Conservation (phyloP, 2,329 filamentous ascomycete species). For the Intubia oerlemansii region DNA sequence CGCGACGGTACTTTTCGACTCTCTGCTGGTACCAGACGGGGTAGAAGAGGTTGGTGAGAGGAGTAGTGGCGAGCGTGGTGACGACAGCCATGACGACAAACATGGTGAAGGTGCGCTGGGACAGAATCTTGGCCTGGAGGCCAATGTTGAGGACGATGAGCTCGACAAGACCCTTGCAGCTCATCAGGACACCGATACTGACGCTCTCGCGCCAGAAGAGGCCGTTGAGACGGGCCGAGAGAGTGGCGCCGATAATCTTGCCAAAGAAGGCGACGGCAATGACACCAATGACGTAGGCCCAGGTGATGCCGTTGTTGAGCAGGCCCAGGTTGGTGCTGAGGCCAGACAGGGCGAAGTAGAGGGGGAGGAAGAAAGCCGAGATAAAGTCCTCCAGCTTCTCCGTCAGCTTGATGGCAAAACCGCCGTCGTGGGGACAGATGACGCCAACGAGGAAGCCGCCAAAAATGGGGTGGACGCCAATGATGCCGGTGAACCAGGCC, state of each 20-base stretch:
- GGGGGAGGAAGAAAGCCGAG: constrained; percentile 59
- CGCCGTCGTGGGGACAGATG: constrained; percentile 75
- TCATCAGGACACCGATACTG: constrained; percentile 80
- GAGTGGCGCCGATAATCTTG: constrained; percentile 64
- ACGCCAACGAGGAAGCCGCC: constrained; percentile 77
- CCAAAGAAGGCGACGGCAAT: constrained; percentile 63
- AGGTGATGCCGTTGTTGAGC: constrained; percentile 59
- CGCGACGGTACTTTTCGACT: constrained; percentile 40
- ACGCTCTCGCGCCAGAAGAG: constrained; percentile 81
- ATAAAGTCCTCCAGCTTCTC: constrained; percentile 92
- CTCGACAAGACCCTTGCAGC: constrained; percentile 87
- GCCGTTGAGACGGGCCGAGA: constrained; percentile 56
- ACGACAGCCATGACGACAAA: constrained; percentile 86
- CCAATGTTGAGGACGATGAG: constrained; percentile 71
- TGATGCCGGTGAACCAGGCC: constrained; percentile 69
- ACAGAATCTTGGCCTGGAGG: constrained; percentile 63
- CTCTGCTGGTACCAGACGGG: constrained; percentile 39
- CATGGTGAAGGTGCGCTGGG: constrained; percentile 67
- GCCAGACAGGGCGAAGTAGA: constrained; percentile 87
- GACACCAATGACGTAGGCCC: constrained; percentile 77
- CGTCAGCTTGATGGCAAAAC: constrained; percentile 76
- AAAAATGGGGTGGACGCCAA: constrained; percentile 88
- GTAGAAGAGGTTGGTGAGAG: constrained; percentile 51
- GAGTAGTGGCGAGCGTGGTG: constrained; percentile 69
- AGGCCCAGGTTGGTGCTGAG: constrained; percentile 74